These are phyloP conservation scores for Ostreobium quekettii DNA, from an alignment of 139 green algal genomes.

Conservation along the genomic window DNA sequence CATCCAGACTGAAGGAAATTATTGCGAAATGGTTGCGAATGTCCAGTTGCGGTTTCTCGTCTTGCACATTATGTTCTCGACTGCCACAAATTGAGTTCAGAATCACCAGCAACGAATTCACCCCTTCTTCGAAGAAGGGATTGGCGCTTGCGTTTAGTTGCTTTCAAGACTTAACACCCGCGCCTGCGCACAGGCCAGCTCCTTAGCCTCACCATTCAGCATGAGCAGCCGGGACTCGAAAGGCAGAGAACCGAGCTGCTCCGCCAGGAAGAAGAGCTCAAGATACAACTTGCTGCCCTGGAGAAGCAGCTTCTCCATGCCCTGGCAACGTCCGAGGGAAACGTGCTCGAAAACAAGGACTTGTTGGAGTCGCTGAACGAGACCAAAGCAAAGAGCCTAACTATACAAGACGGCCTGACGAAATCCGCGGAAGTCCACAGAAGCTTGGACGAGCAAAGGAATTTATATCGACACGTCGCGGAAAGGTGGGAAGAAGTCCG, in stretches of 20 bases:
- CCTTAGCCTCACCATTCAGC: conserved; percentile 57
- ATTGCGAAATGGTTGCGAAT: too few species aligned
- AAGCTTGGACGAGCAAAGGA: conserved; percentile 53
- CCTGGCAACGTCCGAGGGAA: conserved; percentile 49
- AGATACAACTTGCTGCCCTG: conserved; percentile 55
- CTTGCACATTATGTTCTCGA: too few species aligned
- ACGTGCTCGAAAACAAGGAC: conserved; percentile 66
- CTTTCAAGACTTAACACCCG: too few species aligned
- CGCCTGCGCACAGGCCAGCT: conserved; percentile 42
- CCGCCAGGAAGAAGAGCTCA: conserved; percentile 53
- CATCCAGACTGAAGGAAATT: too few species aligned
- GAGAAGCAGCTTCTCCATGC: conserved; percentile 57
- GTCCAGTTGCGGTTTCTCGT: too few species aligned
- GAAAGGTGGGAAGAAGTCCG: conserved; percentile 16
- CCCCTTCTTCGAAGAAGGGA: too few species aligned
- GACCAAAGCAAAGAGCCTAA: conserved; percentile 54
- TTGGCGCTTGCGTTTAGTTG: too few species aligned
- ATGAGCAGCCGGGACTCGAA: conserved; percentile 72
- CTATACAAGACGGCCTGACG: conserved; percentile 41
- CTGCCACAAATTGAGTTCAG: too few species aligned
- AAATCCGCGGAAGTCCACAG: conserved; percentile 42
- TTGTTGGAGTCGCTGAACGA: conserved; percentile 66
- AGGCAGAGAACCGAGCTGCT: conserved; percentile 54
- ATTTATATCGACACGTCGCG: conserved; percentile 45
- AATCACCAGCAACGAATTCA: too few species aligned